phyloP scores from a whole-genome alignment of 257 asterid genomes.

The Lycium barbarum region DNA sequence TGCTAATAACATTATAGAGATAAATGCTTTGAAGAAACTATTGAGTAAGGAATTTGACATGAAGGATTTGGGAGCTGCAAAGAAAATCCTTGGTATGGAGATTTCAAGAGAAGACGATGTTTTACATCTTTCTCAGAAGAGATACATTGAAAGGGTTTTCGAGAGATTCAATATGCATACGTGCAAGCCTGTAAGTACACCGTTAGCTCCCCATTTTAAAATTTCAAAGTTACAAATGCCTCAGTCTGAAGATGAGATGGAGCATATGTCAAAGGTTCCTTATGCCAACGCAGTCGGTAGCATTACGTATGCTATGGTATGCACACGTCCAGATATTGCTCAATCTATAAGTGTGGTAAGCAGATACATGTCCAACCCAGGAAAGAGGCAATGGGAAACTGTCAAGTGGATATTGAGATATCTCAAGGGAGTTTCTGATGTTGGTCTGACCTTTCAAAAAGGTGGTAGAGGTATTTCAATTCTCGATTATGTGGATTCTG shows the following conservation, averaged over 20 bases:
- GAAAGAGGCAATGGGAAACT: not conserved
- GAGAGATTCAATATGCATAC: not conserved
- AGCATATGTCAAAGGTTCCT: not conserved
- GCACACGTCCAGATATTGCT: not conserved
- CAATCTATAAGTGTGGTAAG: not conserved
- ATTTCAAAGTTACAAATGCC: not conserved
- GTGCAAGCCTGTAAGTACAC: not conserved
- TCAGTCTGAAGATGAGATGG: not conserved
- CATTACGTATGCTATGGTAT: not conserved
- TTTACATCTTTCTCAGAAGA: not conserved
- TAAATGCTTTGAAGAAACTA: not conserved
- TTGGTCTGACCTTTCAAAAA: too few species aligned
- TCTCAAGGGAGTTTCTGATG: too few species aligned
- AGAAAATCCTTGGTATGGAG: too few species aligned
- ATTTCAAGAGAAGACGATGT: too few species aligned
- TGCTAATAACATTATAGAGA: not conserved
- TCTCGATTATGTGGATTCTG: too few species aligned
- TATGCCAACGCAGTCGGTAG: not conserved
- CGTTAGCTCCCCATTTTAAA: not conserved
- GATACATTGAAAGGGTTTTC: not conserved
- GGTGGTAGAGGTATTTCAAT: too few species aligned
- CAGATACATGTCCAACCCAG: not conserved
- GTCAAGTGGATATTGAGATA: not conserved
- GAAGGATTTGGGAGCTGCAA: too few species aligned
- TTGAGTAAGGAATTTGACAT: too few species aligned